Percentiles rank a stretch among this genome's conserved stretches.
Conservation (phyloP, 176 grass and related monocot species). For the Carex cristatella region DNA sequence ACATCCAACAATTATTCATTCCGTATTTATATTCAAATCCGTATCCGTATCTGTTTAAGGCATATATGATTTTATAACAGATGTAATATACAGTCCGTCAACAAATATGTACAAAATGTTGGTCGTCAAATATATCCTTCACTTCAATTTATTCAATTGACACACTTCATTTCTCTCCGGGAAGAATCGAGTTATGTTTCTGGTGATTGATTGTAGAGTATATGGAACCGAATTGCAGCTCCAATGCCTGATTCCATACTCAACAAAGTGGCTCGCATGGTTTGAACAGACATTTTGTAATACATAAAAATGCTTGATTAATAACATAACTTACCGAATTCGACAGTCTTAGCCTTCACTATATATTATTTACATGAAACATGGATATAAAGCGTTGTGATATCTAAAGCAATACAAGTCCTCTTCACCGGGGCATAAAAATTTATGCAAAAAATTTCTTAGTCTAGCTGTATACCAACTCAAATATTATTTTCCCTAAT, state of each 20-base stretch:
- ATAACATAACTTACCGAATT: background rate
- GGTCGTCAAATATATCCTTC: background rate
- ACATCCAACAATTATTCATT: no score
- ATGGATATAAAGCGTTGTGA: background rate
- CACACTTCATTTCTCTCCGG: background rate
- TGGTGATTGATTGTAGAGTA: background rate
- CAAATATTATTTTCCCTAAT: background rate
- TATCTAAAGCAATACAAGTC: background rate
- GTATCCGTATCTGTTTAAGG: no score
- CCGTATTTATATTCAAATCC: no score
- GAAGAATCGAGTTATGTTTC: background rate
- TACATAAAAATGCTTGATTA: background rate
- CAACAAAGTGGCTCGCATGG: background rate
- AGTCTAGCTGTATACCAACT: background rate
- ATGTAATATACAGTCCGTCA: no score
- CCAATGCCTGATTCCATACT: background rate
- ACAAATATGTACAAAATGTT: no score
- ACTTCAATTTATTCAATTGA: background rate
- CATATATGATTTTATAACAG: no score
- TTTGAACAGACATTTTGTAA: background rate
- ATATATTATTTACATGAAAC: constrained; percentile 1
- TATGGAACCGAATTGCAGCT: background rate
- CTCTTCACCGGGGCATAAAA: background rate
- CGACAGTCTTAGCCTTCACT: background rate
- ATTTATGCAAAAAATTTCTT: background rate